phyloP scores from a whole-genome alignment of 2,329 filamentous ascomycete species.

The Ophiocordyceps unilateralis region DNA sequence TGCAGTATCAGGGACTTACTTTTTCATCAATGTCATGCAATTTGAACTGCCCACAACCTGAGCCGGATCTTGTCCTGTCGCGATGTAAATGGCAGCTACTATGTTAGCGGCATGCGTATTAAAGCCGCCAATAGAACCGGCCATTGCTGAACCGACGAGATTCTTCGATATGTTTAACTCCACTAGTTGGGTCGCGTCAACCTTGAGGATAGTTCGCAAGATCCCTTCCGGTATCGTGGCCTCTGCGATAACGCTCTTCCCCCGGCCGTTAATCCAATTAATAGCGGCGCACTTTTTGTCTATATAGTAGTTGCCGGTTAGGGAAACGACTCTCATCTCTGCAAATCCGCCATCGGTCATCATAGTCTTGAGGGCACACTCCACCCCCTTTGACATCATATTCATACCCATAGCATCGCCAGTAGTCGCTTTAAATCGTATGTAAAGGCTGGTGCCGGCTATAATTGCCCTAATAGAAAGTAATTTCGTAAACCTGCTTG shows the following conservation, averaged over 20 bases:
- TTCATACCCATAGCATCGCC: slow-evolving; percentile 99
- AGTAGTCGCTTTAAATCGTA: slow-evolving; percentile 96
- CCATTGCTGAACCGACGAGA: slow-evolving; percentile 92
- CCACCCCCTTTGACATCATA: slow-evolving; percentile 99
- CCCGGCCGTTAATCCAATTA: slow-evolving; percentile 97
- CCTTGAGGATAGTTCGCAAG: slow-evolving; percentile 80
- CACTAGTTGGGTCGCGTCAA: slow-evolving; percentile 79
- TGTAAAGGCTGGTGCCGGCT: slow-evolving; percentile 88
- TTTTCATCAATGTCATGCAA: slow-evolving; percentile 98
- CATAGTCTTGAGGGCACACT: slow-evolving; percentile 86
- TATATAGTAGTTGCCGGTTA: slow-evolving; percentile 94
- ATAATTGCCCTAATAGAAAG: slow-evolving; percentile 82
- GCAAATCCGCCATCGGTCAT: slow-evolving; percentile 73
- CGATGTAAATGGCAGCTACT: slow-evolving; percentile 85
- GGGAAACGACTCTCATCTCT: slow-evolving; percentile 85
- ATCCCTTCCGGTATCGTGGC: slow-evolving; percentile 85
- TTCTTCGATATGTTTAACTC: slow-evolving; percentile 93
- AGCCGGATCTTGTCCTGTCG: slow-evolving; percentile 91
- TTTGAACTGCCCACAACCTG: slow-evolving; percentile 95
- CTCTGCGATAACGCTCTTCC: slow-evolving; percentile 92
- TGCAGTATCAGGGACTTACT: slow-evolving; percentile 41
- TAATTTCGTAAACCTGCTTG: slow-evolving; percentile 80
- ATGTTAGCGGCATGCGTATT: slow-evolving; percentile 97
- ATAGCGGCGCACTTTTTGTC: slow-evolving; percentile 96
- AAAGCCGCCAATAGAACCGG: slow-evolving; percentile 86